Conservation (phyloP, 2,329 filamentous ascomycete species). For the Apiospora saccharicola region DNA sequence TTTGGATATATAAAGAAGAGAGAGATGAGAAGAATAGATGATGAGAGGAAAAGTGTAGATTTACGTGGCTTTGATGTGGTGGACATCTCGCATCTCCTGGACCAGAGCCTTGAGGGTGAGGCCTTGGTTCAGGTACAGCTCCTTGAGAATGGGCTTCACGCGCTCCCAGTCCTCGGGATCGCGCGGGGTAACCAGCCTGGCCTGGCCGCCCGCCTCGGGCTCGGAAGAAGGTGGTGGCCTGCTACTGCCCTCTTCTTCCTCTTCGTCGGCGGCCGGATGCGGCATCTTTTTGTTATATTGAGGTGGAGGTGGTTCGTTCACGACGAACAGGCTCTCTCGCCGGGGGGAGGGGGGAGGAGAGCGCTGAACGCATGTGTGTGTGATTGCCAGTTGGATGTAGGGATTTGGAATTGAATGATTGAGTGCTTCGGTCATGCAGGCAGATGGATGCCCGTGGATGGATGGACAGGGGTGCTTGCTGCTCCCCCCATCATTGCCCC, state of each 20-base stretch:
- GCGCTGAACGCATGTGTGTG: neutral
- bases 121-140: conserved; percentile 17
- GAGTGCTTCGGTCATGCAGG: conserved; percentile 10
- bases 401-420: conserved; percentile 2
- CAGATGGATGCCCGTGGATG: neutral
- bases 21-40: neutral
- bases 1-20: neutral
- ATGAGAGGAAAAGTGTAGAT: neutral
- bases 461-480: neutral
- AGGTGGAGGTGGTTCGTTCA: neutral
- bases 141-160: conserved; percentile 23
- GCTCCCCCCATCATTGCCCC: neutral
- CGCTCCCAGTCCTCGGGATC: conserved; percentile 20
- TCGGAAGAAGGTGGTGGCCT: conserved; percentile 4
- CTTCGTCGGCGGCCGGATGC: neutral
- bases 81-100: conserved; percentile 5
- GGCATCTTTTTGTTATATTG: neutral
- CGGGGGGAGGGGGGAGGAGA: neutral
- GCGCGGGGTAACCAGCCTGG: conserved; percentile 17
- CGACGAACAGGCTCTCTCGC: neutral
- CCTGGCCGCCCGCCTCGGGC: neutral
- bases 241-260: neutral
- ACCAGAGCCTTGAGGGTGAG: conserved; percentile 20
- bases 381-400: conserved; percentile 20
- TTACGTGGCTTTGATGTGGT: conserved; percentile 19